Evolutionary conservation across 1,284 basidiomycete species (phyloP).

Genomic region (Pulveroboletus sp.): DNA sequence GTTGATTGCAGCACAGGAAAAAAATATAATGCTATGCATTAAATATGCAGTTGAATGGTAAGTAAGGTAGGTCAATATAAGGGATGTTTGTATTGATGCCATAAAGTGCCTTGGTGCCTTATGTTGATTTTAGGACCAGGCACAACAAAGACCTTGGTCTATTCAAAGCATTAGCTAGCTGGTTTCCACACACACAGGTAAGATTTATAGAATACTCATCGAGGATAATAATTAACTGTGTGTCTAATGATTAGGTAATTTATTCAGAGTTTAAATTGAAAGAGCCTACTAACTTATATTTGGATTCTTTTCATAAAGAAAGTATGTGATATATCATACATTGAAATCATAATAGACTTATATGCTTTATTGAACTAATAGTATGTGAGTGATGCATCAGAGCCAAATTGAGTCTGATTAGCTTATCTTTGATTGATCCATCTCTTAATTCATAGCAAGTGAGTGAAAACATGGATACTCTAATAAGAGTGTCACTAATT

Average conservation of each 20-base stretch:
- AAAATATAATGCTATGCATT: not conserved
- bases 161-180: not conserved
- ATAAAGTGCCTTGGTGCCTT: not conserved
- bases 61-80: not conserved
- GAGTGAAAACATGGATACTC: not conserved
- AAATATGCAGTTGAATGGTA: not conserved
- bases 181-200: not conserved
- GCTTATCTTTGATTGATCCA: not conserved
- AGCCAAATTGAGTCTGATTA: not conserved
- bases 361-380: not conserved
- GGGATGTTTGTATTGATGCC: not conserved
- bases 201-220: not conserved
- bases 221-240: not conserved
- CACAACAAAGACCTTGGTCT: not conserved
- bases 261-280: not conserved
- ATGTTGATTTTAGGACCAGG: not conserved
- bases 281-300: not conserved
- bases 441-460: not conserved
- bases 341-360: not conserved
- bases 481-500: not conserved
- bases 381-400: not conserved
- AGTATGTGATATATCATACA: not conserved
- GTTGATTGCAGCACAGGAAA: not conserved
- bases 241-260: not conserved
- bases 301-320: not conserved